Evolutionary conservation across 2,329 filamentous ascomycete species (phyloP), one percentile per base, ranked within the genome.

Genomic region (Phoma sp.): DNA sequence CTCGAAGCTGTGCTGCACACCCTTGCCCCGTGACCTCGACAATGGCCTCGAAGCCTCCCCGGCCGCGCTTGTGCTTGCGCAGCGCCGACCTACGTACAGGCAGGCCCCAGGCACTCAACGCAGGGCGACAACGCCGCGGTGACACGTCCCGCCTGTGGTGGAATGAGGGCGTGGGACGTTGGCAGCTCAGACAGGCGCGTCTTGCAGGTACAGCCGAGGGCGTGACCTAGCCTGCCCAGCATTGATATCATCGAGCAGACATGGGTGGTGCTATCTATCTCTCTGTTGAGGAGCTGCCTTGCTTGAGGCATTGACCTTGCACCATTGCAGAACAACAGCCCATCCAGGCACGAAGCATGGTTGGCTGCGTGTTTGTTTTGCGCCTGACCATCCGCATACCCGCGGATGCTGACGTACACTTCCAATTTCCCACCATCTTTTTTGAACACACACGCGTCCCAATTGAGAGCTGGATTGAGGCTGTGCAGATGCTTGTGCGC

Each of bases 401-500:
- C 47, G 46, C 27, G 33, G 13, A 11, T 37, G 52, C 52, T 55
- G 52, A 50, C 46, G 52, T 50, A 41, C 46, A 41, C 41, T 46
- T 55, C 52, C 52, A 50, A 41, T 50, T 18, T 7, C 39, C 4
- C 37, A 37, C 40, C 29, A 42, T 22, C 24, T 22, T 36, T 24
- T 44, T 39, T 13, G 33, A 25, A 9, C 33, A 51, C 25, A 33
- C 40, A n/a, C 4, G 6, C 24, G 27, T 50, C 38, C 47, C 14
- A 47, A 55, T 50, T 46, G 45, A 50, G 36, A 47, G 41, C 37
- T 9, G 22, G 32, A 46, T 35, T 50, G 52, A 47, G 52, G 52
- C 52, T 55, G 52, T 55, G 52, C 41, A 55, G 32, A 47, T 46
- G 52, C 46, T 50, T 55, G 47, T 50, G 52, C 46, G 18, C 46